A percentile compares a stretch with the other conserved stretches of the same genome.
Evolutionary conservation across 2,329 filamentous ascomycete genomes (phyloP).

Genomic region (Ascochyta koolunga): DNA sequence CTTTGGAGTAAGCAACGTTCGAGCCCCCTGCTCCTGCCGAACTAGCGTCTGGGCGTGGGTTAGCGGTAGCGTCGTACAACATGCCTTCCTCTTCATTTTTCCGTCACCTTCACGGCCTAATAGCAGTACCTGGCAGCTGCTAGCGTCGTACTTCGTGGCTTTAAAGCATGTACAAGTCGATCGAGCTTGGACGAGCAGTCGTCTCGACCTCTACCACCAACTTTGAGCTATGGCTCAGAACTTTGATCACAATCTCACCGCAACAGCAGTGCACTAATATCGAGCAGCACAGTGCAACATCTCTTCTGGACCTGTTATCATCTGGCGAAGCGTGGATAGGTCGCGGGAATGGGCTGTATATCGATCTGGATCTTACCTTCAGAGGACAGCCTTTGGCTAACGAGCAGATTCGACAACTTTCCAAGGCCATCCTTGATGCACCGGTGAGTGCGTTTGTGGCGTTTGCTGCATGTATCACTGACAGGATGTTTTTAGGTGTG

Average conservation of each 20-base stretch:
- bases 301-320: constrained; percentile 27
- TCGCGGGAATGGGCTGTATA: constrained; percentile 40
- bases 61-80: constrained; percentile 16
- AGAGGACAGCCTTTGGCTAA: constrained; percentile 32
- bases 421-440: constrained; percentile 33
- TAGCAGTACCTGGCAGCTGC: background rate
- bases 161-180: constrained; percentile 30
- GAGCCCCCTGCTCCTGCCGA: constrained; percentile 25
- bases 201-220: constrained; percentile 29
- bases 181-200: constrained; percentile 46
- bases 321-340: constrained; percentile 42
- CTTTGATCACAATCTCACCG: constrained; percentile 44
- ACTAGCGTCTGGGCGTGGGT: constrained; percentile 23
- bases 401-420: constrained; percentile 28
- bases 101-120: background rate
- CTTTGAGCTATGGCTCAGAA: constrained; percentile 45
- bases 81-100: background rate
- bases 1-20: constrained; percentile 27
- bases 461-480: background rate
- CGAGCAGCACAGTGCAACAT: constrained; percentile 21
- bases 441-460: constrained; percentile 27
- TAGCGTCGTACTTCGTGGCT: constrained; percentile 6
- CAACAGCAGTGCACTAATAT: constrained; percentile 32
- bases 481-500: constrained; percentile 35
- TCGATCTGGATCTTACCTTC: constrained; percentile 35